phyloP scores from a whole-genome alignment of 768 basidiomycete species.

The Tephrocybe sp. region DNA sequence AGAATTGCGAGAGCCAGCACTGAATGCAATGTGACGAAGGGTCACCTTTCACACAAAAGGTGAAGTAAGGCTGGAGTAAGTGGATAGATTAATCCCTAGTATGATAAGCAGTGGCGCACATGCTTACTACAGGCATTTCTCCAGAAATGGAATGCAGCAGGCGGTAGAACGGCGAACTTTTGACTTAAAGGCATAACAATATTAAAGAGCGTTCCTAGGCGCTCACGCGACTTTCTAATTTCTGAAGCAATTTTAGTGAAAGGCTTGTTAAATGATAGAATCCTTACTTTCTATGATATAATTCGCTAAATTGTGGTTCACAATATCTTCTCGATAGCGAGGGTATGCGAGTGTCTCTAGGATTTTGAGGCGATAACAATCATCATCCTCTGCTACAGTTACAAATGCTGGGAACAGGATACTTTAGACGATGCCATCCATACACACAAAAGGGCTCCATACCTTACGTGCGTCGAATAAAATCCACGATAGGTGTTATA shows the following conservation, averaged over 20 bases:
- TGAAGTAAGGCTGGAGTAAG: conserved; percentile 32
- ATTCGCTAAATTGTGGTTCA: conserved; percentile 29
- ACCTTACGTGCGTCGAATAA: background rate
- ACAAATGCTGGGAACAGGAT: too few relatives aligned
- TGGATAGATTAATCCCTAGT: too few relatives aligned
- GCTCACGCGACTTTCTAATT: conserved; percentile 20
- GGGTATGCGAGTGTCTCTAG: conserved; percentile 7
- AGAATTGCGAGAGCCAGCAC: conserved; percentile 38
- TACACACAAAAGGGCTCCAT: too few relatives aligned
- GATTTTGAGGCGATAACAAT: background rate
- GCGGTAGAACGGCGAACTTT: conserved; percentile 4
- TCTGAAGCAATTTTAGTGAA: conserved; percentile 17
- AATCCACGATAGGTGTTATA: conserved; percentile 4
- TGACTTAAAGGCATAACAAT: conserved; percentile 13
- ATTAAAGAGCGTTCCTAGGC: conserved; percentile 17
- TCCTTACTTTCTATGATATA: conserved; percentile 26
- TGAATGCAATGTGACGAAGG: conserved; percentile 32
- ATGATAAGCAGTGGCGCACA: background rate
- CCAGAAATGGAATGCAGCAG: conserved; percentile 17
- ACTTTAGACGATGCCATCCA: too few relatives aligned
- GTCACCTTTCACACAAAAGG: conserved; percentile 24
- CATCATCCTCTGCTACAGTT: background rate
- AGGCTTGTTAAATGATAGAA: background rate
- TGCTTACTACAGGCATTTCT: conserved; percentile 27
- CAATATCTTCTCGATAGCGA: conserved; percentile 33